Conservation (phyloP, 2,329 filamentous ascomycete genomes). For the Pseudogymnoascus sp. region DNA sequence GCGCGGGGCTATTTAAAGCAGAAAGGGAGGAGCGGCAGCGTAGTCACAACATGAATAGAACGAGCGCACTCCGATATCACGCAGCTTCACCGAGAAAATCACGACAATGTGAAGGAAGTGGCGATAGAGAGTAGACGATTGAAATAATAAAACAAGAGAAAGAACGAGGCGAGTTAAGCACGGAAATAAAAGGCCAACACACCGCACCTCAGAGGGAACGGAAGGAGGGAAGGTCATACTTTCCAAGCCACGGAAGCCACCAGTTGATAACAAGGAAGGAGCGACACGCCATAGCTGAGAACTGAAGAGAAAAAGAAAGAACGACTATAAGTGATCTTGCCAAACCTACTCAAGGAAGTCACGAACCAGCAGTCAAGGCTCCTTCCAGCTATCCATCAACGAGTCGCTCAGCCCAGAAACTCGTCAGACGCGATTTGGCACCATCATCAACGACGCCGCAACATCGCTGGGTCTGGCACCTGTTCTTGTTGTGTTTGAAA, state of each 20-base stretch:
- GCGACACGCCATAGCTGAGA: background rate
- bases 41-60: background rate
- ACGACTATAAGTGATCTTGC: background rate
- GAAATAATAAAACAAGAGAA: background rate
- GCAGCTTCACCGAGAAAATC: background rate
- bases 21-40: background rate
- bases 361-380: background rate
- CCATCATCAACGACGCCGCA: background rate
- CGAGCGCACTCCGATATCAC: background rate
- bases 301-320: background rate
- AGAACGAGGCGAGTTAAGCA: background rate
- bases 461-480: background rate
- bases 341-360: background rate
- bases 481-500: background rate
- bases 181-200: background rate
- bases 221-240: background rate
- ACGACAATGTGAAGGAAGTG: background rate
- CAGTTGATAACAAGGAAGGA: background rate
- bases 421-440: background rate
- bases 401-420: background rate
- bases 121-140: background rate
- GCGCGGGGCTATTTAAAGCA: background rate
- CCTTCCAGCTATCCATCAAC: background rate
- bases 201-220: background rate
- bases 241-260: background rate